Evolutionary conservation across 129 eudicot genomes (phyloP), one percentile per base, ranked within the genome.

Genomic region (Chrysanthemum seticuspe): DNA sequence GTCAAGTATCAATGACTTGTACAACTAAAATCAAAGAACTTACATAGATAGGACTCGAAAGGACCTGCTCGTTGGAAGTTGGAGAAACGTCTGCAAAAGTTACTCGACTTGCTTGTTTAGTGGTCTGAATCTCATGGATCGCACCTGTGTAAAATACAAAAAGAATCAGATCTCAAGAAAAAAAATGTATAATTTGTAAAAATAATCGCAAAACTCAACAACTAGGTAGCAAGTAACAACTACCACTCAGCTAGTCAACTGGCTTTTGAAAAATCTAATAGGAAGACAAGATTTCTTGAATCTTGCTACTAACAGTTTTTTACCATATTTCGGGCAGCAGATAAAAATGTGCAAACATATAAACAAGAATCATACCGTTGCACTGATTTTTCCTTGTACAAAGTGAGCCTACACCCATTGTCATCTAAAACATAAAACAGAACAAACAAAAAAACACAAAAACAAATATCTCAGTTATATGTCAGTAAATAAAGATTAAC

Each of bases 351-450:
- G 68, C 78, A 85, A 78, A 84, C 76, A 88, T 83, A 95, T 89
- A 86, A 84, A 84, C 97, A 90, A 81, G 84, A 94, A 75, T 81
- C 89, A 85, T 81, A 87, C 89, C 85, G 65, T 87, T 84, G 93
- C 91, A 90, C 62, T 82, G 92, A 71, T 88, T 79, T 89, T 83
- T 89, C 88, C 87, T 91, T 86, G 97, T 83, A 87, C 88, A 94
- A 91, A 85, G 97, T 90, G 88, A 86, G 94, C 97, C 91, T 96
- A 95, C 94, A 84, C 99, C 96, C 97, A 90, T 83, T 90, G 96
- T 85, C 96, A 91, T 93, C 96, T 83, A 85, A 85, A 84, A 88
- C 73, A 82, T 40, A 77, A 94, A 94, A 90, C 82, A 95, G 76
- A 95, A 93, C 92, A 93, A 94, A 87, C 96, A 90, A 79, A 80